A percentile compares a stretch with the other conserved stretches of the same genome.
Evolutionary conservation across 202 grass and related monocot genomes (phyloP).

Genomic region (Musa balbisiana): DNA sequence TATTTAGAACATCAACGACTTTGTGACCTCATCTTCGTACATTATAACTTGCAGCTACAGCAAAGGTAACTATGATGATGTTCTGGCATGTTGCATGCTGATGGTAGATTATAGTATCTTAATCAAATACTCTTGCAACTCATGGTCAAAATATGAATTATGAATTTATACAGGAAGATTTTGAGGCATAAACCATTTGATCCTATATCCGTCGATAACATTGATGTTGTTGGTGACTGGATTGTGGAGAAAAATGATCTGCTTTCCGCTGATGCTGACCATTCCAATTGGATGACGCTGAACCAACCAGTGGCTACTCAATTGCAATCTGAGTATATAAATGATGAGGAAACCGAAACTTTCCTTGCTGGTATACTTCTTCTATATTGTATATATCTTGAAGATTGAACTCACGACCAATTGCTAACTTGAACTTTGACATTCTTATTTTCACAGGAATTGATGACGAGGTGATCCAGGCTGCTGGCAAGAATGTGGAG

Average conservation of each 20-base stretch:
- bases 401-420: background rate
- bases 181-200: slow-evolving; percentile 49
- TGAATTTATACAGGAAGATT: slow-evolving; percentile 44
- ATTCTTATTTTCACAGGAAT: slow-evolving; percentile 46
- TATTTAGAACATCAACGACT: slow-evolving; percentile 68
- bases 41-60: slow-evolving; percentile 72
- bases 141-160: slow-evolving; percentile 8
- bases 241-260: slow-evolving; percentile 49
- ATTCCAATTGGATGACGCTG: slow-evolving; percentile 63
- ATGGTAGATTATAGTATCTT: too few relatives aligned
- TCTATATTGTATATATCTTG: slow-evolving; percentile 7
- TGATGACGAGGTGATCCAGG: slow-evolving; percentile 66
- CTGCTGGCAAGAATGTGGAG: slow-evolving; percentile 47
- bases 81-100: too few relatives aligned
- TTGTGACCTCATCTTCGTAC: slow-evolving; percentile 67
- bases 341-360: slow-evolving; percentile 64
- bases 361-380: slow-evolving; percentile 60
- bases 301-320: slow-evolving; percentile 32
- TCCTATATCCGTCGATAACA: slow-evolving; percentile 62
- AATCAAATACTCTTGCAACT: background rate
- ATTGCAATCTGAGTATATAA: slow-evolving; percentile 25
- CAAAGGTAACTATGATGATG: slow-evolving; percentile 38
- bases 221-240: slow-evolving; percentile 78
- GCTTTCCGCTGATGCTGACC: slow-evolving; percentile 32
- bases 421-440: background rate